These are phyloP conservation scores for Osmanthus fragrans DNA, from an alignment of 257 asterid species.

Conservation along the genomic window DNA sequence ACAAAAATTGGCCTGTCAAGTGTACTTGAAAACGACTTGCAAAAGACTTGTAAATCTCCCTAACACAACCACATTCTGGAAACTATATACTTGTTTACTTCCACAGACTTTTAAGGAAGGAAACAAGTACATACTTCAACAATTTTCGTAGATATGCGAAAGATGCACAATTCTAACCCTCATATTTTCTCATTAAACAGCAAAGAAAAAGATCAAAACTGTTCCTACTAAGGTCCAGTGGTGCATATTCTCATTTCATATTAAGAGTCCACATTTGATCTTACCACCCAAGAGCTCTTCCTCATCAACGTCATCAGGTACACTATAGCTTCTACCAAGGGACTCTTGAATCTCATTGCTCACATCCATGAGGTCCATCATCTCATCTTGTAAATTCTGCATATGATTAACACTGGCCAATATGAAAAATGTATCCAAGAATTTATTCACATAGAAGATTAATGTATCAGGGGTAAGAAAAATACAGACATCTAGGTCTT, in stretches of 20 bases:
- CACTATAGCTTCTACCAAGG: slow-evolving; percentile 93
- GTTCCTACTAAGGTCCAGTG: not conserved
- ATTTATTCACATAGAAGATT: slow-evolving; percentile 14
- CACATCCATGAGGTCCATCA: slow-evolving; percentile 99
- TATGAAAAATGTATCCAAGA: slow-evolving; percentile 15
- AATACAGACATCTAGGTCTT: slow-evolving; percentile 85
- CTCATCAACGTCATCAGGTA: slow-evolving; percentile 96
- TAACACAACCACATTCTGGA: slow-evolving; percentile 1
- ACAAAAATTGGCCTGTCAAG: not conserved
- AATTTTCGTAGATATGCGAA: not conserved
- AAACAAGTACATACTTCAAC: not conserved
- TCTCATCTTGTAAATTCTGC: slow-evolving; percentile 95
- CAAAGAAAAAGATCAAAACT: slow-evolving; percentile 4
- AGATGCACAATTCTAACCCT: slow-evolving; percentile 5
- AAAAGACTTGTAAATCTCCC: not conserved
- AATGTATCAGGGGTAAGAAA: slow-evolving; percentile 14
- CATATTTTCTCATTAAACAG: slow-evolving; percentile 2
- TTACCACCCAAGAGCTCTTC: slow-evolving; percentile 97
- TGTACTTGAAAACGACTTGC: not conserved
- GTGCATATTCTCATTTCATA: not conserved
- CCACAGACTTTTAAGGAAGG: not conserved
- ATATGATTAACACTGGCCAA: slow-evolving; percentile 15
- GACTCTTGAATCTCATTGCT: slow-evolving; percentile 96
- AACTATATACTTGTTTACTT: not conserved
- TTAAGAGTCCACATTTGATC: slow-evolving; percentile 25